A percentile compares a stretch with the other conserved stretches of the same genome.
Evolutionary conservation across 768 basidiomycete genomes (phyloP).

Genomic region (Kwoniella heveanensis): DNA sequence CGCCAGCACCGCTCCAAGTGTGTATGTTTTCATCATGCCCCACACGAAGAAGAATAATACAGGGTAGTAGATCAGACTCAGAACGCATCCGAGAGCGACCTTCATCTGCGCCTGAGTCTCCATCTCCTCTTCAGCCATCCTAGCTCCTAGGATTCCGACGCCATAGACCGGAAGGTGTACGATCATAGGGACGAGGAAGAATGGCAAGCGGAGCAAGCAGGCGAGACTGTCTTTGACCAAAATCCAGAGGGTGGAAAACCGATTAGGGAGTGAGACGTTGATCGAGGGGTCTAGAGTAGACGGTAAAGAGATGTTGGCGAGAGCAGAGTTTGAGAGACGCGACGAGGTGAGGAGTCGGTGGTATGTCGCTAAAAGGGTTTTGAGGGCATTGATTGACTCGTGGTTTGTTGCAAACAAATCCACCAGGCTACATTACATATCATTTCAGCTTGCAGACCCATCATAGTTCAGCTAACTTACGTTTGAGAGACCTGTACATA

Average conservation of each 20-base stretch:
- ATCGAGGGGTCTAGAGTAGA: conserved; percentile 76
- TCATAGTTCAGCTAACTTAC: conserved; percentile 61
- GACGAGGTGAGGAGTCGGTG: conserved; percentile 81
- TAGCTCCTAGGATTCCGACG: conserved; percentile 73
- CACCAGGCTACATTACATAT: conserved; percentile 64
- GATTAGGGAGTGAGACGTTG: conserved; percentile 75
- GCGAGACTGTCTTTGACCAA: conserved; percentile 77
- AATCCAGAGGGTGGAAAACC: conserved; percentile 74
- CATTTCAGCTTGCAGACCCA: conserved; percentile 7
- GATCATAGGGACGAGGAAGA: conserved; percentile 83
- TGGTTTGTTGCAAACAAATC: conserved; percentile 79
- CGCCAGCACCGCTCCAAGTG: conserved; percentile 72
- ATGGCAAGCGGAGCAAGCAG: conserved; percentile 73
- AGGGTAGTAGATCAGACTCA: conserved; percentile 78
- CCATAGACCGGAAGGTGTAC: conserved; percentile 67
- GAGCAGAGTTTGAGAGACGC: conserved; percentile 78
- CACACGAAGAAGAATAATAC: conserved; percentile 81
- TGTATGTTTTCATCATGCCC: conserved; percentile 76
- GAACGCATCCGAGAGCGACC: conserved; percentile 74
- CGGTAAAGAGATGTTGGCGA: conserved; percentile 82
- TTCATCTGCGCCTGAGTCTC: conserved; percentile 98
- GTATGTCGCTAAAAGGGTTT: conserved; percentile 76
- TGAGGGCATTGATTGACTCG: conserved; percentile 66
- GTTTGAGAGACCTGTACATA: conserved; percentile 86
- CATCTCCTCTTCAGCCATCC: conserved; percentile 78